A percentile compares a stretch with the other conserved stretches of the same genome.
Conservation (phyloP, 1,284 basidiomycete species). For the Sanghuangporus sanghuang region DNA sequence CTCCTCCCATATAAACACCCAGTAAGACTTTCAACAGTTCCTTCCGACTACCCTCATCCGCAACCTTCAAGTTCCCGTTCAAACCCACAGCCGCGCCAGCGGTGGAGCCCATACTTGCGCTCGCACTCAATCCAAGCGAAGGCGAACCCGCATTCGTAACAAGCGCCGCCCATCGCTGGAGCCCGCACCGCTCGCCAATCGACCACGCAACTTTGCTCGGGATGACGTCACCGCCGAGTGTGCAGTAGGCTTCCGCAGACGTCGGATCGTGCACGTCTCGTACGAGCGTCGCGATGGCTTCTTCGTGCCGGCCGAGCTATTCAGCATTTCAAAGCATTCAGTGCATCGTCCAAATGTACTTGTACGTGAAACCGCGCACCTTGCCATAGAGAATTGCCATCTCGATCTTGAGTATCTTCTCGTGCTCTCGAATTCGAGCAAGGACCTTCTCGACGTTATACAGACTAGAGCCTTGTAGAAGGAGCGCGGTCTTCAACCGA, state of each 20-base stretch:
- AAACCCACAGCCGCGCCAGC: constrained; percentile 9
- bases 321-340: background rate
- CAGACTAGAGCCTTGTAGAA: constrained; percentile 68
- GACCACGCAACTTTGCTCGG: constrained; percentile 52
- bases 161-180: constrained; percentile 53
- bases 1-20: constrained; percentile 75
- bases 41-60: constrained; percentile 51
- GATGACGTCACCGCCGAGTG: constrained; percentile 67
- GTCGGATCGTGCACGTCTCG: constrained; percentile 65
- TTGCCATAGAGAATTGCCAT: constrained; percentile 79
- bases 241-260: constrained; percentile 80
- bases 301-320: constrained; percentile 60
- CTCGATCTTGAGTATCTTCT: constrained; percentile 63
- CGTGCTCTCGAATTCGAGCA: constrained; percentile 40
- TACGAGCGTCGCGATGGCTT: constrained; percentile 65
- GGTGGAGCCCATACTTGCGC: constrained; percentile 16
- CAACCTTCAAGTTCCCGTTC: constrained; percentile 30
- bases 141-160: constrained; percentile 29
- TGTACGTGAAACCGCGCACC: constrained; percentile 36
- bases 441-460: constrained; percentile 56
- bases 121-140: constrained; percentile 20
- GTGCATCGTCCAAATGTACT: background rate
- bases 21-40: constrained; percentile 65
- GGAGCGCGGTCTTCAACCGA: constrained; percentile 71
- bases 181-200: constrained; percentile 44